Evolutionary conservation across 2,329 filamentous ascomycete genomes (phyloP).

Genomic region (Lanzia echinophila): DNA sequence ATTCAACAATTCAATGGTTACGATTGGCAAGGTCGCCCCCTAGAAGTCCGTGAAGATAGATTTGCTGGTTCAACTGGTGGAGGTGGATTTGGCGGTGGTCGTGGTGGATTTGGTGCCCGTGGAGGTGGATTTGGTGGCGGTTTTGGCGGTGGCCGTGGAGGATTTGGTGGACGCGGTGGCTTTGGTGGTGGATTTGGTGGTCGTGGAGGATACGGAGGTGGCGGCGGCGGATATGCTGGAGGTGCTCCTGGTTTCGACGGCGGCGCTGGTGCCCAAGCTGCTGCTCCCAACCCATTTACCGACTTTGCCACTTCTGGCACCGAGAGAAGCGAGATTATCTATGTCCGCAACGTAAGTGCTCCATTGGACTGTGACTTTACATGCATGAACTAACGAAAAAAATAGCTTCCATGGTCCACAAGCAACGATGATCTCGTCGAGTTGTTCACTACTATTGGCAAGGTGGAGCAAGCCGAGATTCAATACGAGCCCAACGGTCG

Average conservation of each 20-base stretch:
- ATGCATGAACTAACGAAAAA: conserved; percentile 17
- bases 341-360: conserved; percentile 85
- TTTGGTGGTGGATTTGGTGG: conserved; percentile 41
- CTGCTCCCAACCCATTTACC: conserved; percentile 82
- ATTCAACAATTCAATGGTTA: conserved; percentile 98
- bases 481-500: conserved; percentile 96
- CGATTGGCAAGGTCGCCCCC: conserved; percentile 89
- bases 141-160: conserved; percentile 50
- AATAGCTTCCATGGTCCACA: conserved; percentile 91
- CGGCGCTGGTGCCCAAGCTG: conserved; percentile 38
- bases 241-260: conserved; percentile 32
- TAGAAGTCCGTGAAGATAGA: conserved; percentile 94
- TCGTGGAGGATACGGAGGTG: conserved; percentile 22
- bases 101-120: conserved; percentile 38
- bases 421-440: conserved; percentile 97
- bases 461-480: conserved; percentile 97
- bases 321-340: conserved; percentile 78
- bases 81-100: conserved; percentile 29
- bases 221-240: conserved; percentile 51
- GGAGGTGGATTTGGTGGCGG: conserved; percentile 44
- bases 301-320: conserved; percentile 84
- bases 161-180: conserved; percentile 52
- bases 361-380: neutral
- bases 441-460: conserved; percentile 94
- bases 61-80: conserved; percentile 60